Conservation (phyloP, 306 rosid genomes). For the Castanea mollissima region DNA sequence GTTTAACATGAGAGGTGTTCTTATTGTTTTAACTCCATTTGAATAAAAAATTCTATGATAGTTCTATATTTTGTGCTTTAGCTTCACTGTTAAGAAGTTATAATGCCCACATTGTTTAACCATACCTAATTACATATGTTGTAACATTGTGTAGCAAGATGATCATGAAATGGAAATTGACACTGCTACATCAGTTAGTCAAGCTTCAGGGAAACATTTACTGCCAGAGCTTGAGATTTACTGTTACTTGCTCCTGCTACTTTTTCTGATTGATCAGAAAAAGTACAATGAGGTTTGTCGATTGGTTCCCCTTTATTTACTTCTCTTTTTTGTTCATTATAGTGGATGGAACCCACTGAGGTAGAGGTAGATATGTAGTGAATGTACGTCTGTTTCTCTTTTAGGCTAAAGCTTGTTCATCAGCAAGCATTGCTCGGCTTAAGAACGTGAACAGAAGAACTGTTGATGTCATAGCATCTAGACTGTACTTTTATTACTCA, state of each 20-base stretch:
- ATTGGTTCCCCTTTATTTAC: neutral
- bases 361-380: neutral
- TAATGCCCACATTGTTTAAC: too few species aligned
- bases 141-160: conserved; percentile 50
- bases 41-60: too few species aligned
- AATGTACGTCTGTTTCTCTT: neutral
- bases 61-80: neutral
- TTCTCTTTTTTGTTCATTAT: neutral
- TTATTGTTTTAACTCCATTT: too few species aligned
- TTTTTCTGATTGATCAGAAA: conserved; percentile 93
- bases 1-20: too few species aligned
- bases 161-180: conserved; percentile 95
- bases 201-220: conserved; percentile 55
- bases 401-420: conserved; percentile 90
- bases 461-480: conserved; percentile 85
- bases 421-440: conserved; percentile 78
- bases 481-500: conserved; percentile 85
- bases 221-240: conserved; percentile 93
- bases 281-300: conserved; percentile 69
- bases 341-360: neutral
- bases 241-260: conserved; percentile 73
- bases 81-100: neutral
- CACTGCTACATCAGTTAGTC: conserved; percentile 70
- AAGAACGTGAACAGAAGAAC: conserved; percentile 89
- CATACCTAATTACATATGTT: neutral